phyloP scores from a whole-genome alignment of 176 grass and related monocot genomes.

The Echinochloa phyllopogon region DNA sequence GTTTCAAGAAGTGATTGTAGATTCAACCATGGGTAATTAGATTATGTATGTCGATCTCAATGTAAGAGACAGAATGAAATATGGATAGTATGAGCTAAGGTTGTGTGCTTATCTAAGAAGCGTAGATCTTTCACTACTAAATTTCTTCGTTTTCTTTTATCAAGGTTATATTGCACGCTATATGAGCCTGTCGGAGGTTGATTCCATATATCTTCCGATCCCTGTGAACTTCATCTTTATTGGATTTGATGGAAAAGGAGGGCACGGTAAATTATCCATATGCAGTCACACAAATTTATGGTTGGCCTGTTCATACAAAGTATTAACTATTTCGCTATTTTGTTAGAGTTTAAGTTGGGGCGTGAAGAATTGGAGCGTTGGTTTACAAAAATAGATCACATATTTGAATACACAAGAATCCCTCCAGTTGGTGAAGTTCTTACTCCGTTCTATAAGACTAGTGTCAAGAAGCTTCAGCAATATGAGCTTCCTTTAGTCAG shows the following conservation, averaged over 20 bases:
- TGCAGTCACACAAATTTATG: conserved; percentile 15
- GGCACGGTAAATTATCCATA: conserved; percentile 60
- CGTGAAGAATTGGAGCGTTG: conserved; percentile 87
- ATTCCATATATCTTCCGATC: conserved; percentile 86
- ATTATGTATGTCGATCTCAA: neutral
- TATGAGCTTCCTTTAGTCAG: conserved; percentile 94
- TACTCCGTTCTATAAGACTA: conserved; percentile 83
- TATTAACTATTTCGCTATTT: conserved; percentile 28
- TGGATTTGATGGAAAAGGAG: conserved; percentile 97
- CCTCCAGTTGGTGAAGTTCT: conserved; percentile 92
- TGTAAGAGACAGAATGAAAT: neutral
- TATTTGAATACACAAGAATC: conserved; percentile 92
- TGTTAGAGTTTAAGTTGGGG: conserved; percentile 76
- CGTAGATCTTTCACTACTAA: conserved; percentile 2
- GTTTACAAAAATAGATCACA: conserved; percentile 97
- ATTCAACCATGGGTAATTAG: conserved; percentile 25
- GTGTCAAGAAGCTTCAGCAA: conserved; percentile 71
- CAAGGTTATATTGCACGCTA: conserved; percentile 82
- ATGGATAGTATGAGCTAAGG: neutral
- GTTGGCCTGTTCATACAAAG: conserved; percentile 25
- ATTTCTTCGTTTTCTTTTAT: conserved; percentile 35
- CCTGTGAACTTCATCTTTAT: conserved; percentile 98
- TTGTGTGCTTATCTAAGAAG: conserved; percentile 33
- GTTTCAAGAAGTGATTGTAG: conserved; percentile 10
- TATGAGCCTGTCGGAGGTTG: conserved; percentile 76